These are phyloP conservation scores for Musa schizocarpa DNA, from an alignment of 176 grass and related monocot genomes.

Conservation along the genomic window DNA sequence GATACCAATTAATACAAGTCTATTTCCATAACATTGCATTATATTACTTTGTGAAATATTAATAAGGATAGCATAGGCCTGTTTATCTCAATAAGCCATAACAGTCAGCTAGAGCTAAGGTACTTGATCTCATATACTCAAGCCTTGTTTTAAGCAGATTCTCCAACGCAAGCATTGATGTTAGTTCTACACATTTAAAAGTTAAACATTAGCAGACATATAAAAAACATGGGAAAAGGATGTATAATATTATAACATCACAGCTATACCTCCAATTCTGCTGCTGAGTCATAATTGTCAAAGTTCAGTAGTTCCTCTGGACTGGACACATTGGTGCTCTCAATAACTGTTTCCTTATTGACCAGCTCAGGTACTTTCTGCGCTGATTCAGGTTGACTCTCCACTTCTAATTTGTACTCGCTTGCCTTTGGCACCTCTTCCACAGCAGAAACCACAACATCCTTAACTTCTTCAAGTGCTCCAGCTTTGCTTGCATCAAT, in stretches of 20 bases:
- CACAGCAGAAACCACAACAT: conserved; percentile 16
- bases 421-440: conserved; percentile 24
- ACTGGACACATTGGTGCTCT: conserved; percentile 8
- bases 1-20: no score
- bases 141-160: no score
- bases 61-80: no score
- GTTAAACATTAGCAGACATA: no score
- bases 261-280: conserved; percentile 55
- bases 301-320: conserved; percentile 46
- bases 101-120: no score
- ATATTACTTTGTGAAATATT: no score
- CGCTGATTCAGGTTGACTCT: conserved; percentile 22
- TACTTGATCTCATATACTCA: no score
- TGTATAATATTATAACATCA: background rate
- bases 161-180: no score
- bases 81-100: no score
- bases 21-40: no score
- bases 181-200: no score
- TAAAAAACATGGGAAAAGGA: background rate
- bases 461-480: conserved; percentile 23
- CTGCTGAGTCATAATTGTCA: conserved; percentile 40
- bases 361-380: conserved; percentile 12
- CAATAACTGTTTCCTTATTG: conserved; percentile 17
- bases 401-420: conserved; percentile 20
- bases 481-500: conserved; percentile 26